These are phyloP conservation scores for Teratosphaeriaceae sp. DNA, from an alignment of 2,329 filamentous ascomycete genomes.

Conservation along the genomic window DNA sequence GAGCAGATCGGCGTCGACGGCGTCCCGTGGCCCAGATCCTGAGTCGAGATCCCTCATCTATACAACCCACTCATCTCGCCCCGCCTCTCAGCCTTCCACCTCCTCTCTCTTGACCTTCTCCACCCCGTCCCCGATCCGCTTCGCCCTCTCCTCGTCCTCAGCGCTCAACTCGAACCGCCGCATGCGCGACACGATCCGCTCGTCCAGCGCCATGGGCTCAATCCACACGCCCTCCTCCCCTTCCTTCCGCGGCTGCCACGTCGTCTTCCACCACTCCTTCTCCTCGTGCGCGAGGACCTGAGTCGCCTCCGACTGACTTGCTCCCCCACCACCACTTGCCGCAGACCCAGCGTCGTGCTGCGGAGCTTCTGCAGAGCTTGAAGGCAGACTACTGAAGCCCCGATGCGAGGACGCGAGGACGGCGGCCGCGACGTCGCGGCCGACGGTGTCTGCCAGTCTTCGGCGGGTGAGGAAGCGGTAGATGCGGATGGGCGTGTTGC, in stretches of 20 bases:
- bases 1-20: too few relatives aligned
- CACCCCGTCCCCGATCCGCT: constrained; percentile 29
- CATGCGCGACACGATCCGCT: constrained; percentile 72
- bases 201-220: constrained; percentile 66
- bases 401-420: constrained; percentile 56
- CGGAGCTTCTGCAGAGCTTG: constrained; percentile 3
- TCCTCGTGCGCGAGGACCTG: constrained; percentile 64
- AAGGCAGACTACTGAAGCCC: constrained; percentile 34
- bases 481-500: constrained; percentile 79
- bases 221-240: constrained; percentile 62
- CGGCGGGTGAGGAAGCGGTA: constrained; percentile 84
- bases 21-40: too few relatives aligned
- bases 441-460: constrained; percentile 77
- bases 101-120: constrained; percentile 1
- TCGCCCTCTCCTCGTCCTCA: constrained; percentile 63
- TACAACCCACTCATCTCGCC: not conserved
- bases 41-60: too few relatives aligned
- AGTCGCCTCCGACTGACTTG: constrained; percentile 54
- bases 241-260: constrained; percentile 48
- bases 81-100: not conserved
- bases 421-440: constrained; percentile 77
- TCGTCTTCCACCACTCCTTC: constrained; percentile 75
- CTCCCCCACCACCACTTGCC: constrained; percentile 16
- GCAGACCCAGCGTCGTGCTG: constrained; percentile 16
- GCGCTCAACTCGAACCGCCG: constrained; percentile 63